Conservation (phyloP, 2,329 filamentous ascomycete genomes). For the Simplicillium aogashimaense region DNA sequence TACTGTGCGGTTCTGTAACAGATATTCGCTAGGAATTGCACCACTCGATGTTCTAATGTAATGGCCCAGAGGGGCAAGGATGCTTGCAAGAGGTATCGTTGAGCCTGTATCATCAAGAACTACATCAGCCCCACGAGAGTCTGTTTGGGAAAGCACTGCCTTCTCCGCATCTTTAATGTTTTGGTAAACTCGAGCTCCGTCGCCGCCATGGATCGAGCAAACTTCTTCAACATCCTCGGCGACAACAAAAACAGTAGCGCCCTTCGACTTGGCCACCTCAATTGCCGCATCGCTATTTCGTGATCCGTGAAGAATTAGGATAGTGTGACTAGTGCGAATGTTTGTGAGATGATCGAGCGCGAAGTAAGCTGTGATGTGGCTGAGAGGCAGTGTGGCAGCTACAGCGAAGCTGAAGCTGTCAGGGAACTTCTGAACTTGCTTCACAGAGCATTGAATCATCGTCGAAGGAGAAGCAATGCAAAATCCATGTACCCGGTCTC, state of each 20-base stretch:
- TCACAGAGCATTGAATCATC: too few relatives aligned
- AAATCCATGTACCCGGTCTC: too few relatives aligned
- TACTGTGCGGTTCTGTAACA: too few relatives aligned
- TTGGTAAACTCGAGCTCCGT: conserved; percentile 22
- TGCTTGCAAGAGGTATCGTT: conserved; percentile 13
- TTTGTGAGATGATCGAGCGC: conserved; percentile 9
- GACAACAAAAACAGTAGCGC: conserved; percentile 25
- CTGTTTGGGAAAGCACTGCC: conserved; percentile 14
- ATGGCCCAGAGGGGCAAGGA: conserved; percentile 19
- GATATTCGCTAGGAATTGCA: too few relatives aligned
- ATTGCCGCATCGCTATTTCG: conserved; percentile 22
- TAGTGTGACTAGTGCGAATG: conserved; percentile 14
- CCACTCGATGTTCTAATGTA: conserved; percentile 22
- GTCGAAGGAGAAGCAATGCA: too few relatives aligned
- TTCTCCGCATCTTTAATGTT: conserved; percentile 16
- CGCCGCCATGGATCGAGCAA: conserved; percentile 14
- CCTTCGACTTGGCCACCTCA: conserved; percentile 18
- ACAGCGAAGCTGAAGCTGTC: conserved; percentile 18
- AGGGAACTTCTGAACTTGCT: conserved; percentile 12
- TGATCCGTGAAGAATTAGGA: conserved; percentile 22
- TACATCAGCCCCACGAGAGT: conserved; percentile 19
- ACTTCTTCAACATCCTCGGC: conserved; percentile 16
- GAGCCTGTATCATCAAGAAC: conserved; percentile 19
- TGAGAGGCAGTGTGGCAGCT: conserved; percentile 20
- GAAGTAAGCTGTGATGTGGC: conserved; percentile 18